Base-by-base conservation (phyloP, 768 basidiomycete genomes). In the Cystofilobasidium macerans region DNA sequence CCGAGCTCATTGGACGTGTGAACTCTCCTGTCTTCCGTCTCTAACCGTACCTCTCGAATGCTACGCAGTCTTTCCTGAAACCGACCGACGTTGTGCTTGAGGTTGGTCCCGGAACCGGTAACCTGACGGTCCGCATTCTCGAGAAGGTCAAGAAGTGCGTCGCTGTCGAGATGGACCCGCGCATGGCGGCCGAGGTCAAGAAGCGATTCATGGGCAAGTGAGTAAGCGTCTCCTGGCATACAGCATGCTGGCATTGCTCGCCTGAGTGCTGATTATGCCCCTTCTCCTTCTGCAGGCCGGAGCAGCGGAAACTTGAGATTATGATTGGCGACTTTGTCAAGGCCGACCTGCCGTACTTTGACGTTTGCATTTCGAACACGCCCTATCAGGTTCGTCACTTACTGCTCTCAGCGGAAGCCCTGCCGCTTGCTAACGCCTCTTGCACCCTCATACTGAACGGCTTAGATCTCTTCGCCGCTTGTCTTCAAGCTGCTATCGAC, bases 311-410 rank as follows among this genome's bases (percentile, higher is more conserved):
- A 73, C 84, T 99, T 1, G 89, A 95, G 70, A 85, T 98, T 69
- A 84, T 95, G 71, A 87, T 99, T 66, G 95, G 94, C 57, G 95
- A 99, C 77, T 97, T 98, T 74, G 89, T 97, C 73, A 98, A 98
- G 77, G 89, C 88, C n/a, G 89, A 92, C 62, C 80, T 99, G 24
- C 95, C 95, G 13, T 98, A 93, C 78, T 98, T 99, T 68, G 94
- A 98, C 76, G 95, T 95, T 64, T 98, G 94, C 81, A 98, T 99
- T 73, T 92, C 89, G 71, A 99, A 99, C 74, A 99, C 95, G 0
- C 95, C 95, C 0, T 99, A 98, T 77, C 93, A 98, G 76, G 80
- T 80, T n/a, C 56, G 47, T 33, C 59, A 6, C 42, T 20, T 20
- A 14, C 18, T 20, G 14, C 62, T 26, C 9, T 47, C 30, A 42